Conservation (phyloP, 768 basidiomycete species). For the Termitomyces sp. region DNA sequence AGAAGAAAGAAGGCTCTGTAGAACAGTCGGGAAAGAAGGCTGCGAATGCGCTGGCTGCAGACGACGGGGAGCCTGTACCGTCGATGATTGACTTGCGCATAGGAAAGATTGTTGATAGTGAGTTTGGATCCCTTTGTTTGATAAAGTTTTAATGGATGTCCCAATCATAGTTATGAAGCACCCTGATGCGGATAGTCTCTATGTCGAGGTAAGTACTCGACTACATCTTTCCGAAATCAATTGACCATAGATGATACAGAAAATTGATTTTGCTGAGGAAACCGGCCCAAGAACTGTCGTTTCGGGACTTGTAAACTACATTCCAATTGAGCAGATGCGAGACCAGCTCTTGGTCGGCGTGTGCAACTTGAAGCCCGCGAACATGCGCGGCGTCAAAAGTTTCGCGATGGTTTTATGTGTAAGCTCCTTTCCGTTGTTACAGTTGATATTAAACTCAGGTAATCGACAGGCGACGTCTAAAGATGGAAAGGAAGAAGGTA, state of each 20-base stretch:
- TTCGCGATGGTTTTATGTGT: conserved; percentile 97
- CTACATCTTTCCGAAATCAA: background rate
- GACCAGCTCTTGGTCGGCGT: conserved; percentile 80
- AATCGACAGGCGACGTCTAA: conserved; percentile 74
- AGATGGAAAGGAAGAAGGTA: conserved; percentile 82
- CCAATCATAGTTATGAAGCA: conserved; percentile 77
- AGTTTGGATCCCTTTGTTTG: conserved; percentile 14
- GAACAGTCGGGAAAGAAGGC: conserved; percentile 20
- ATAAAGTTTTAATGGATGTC: background rate
- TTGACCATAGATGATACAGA: conserved; percentile 34
- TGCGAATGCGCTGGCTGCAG: conserved; percentile 44
- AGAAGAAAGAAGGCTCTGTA: conserved; percentile 27
- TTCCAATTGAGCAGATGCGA: conserved; percentile 91
- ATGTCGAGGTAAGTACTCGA: conserved; percentile 65
- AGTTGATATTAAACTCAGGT: background rate
- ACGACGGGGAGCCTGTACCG: conserved; percentile 79
- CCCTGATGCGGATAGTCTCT: conserved; percentile 96
- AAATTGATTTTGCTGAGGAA: conserved; percentile 96
- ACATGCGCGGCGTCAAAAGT: conserved; percentile 96
- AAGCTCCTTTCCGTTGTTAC: conserved; percentile 18
- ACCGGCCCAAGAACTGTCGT: conserved; percentile 94
- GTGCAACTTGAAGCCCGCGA: conserved; percentile 92
- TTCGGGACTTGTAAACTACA: conserved; percentile 94
- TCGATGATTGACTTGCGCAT: conserved; percentile 98
- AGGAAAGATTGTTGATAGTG: conserved; percentile 88